A percentile compares a stretch with the other conserved stretches of the same genome.
Evolutionary conservation across 805 yeast genomes (phyloP).

Genomic region (Hanseniaspora singularis): DNA sequence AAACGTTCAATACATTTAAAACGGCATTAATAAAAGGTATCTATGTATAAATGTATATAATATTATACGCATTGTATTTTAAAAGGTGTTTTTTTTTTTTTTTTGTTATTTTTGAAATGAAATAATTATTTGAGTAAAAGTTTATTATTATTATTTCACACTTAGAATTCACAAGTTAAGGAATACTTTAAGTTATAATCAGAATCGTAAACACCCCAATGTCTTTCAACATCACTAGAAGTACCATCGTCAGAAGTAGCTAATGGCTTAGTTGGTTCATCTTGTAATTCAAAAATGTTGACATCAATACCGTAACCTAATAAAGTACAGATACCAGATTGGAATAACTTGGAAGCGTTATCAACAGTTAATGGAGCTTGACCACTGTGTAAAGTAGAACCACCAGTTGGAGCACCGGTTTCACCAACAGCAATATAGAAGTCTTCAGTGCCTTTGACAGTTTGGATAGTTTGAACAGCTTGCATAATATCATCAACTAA

Average conservation of each 20-base stretch:
- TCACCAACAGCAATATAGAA: conserved; percentile 91
- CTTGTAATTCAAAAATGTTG: conserved; percentile 86
- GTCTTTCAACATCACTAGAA: conserved; percentile 73
- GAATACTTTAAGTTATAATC: conserved; percentile 37
- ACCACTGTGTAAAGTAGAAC: conserved; percentile 34
- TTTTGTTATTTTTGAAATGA: neutral
- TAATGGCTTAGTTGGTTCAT: conserved; percentile 87
- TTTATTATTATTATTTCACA: too few relatives aligned
- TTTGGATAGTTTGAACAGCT: conserved; percentile 80
- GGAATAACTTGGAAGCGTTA: conserved; percentile 76
- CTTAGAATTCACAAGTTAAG: conserved; percentile 37
- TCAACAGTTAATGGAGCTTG: conserved; percentile 49
- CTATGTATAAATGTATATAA: too few relatives aligned
- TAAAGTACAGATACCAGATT: conserved; percentile 79
- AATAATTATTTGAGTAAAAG: too few relatives aligned
- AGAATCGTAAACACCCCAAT: conserved; percentile 83
- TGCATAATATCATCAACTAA: conserved; percentile 97
- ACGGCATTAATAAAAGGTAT: too few relatives aligned
- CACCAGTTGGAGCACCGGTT: conserved; percentile 93
- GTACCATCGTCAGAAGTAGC: conserved; percentile 50
- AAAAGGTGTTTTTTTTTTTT: too few relatives aligned
- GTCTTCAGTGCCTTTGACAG: conserved; percentile 75
- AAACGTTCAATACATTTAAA: too few relatives aligned
- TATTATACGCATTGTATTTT: too few relatives aligned
- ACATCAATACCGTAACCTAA: conserved; percentile 95